Percentiles rank a stretch among this genome's conserved stretches.
phyloP scores from a whole-genome alignment of 306 rosid genomes.

The Pterocarpus macrocarpus region DNA sequence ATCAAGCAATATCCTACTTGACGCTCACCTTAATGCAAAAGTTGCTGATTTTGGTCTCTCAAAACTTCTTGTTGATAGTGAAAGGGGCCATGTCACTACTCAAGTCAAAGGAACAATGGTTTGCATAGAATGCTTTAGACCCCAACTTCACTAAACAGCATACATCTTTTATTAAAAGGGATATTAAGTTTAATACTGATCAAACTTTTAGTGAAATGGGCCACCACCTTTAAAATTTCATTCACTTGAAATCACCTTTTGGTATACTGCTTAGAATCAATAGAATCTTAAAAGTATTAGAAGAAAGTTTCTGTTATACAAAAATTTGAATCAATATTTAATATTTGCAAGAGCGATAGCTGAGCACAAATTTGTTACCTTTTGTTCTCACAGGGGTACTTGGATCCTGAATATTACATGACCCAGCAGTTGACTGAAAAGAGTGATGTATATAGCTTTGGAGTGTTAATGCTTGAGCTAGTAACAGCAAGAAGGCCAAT shows the following conservation, averaged over 20 bases:
- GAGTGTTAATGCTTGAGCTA: conserved; percentile 80
- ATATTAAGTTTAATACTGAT: conserved; percentile 6
- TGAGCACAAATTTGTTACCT: conserved; percentile 23
- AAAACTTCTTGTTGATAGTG: conserved; percentile 71
- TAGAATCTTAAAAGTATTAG: neutral
- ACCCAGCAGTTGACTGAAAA: conserved; percentile 72
- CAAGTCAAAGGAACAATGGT: conserved; percentile 94
- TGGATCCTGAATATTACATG: conserved; percentile 74
- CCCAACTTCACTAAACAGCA: conserved; percentile 2
- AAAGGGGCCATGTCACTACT: conserved; percentile 71
- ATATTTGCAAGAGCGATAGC: neutral
- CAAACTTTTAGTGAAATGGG: neutral
- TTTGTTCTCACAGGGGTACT: conserved; percentile 66
- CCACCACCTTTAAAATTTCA: conserved; percentile 9
- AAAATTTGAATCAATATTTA: conserved; percentile 17
- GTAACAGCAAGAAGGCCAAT: conserved; percentile 77
- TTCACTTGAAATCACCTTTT: conserved; percentile 19
- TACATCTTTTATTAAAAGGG: conserved; percentile 19
- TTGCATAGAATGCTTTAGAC: conserved; percentile 49
- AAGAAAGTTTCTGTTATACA: neutral
- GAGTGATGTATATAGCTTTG: conserved; percentile 84
- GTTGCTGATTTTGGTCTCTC: conserved; percentile 94
- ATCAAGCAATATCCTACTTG: conserved; percentile 82
- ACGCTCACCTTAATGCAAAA: conserved; percentile 67
- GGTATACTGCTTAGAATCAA: neutral